Conservation (phyloP, 1,284 basidiomycete genomes). For the Ustanciosporium gigantosporum region DNA sequence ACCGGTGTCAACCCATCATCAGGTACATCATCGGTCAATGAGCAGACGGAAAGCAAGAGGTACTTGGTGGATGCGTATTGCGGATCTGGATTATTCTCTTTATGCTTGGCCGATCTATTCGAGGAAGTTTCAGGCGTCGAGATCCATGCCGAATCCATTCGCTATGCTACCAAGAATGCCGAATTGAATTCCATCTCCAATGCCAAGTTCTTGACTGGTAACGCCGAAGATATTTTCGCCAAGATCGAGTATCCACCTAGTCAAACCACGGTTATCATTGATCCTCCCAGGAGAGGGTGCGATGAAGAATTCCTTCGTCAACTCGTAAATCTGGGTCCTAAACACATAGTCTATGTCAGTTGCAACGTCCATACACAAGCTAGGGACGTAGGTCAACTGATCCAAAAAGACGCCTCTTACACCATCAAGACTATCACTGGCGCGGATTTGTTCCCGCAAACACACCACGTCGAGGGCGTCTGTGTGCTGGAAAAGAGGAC, state of each 20-base stretch:
- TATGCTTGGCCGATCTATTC: conserved; percentile 81
- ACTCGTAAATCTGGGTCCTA: conserved; percentile 50
- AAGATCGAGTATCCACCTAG: conserved; percentile 69
- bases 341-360: conserved; percentile 57
- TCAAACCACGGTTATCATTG: conserved; percentile 67
- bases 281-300: conserved; percentile 46
- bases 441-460: conserved; percentile 60
- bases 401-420: conserved; percentile 41
- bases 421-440: conserved; percentile 53
- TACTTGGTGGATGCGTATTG: conserved; percentile 61
- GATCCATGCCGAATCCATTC: conserved; percentile 73
- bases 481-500: conserved; percentile 45
- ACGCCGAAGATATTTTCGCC: conserved; percentile 67
- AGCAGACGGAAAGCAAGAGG: conserved; percentile 3
- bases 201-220: conserved; percentile 66
- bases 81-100: conserved; percentile 83
- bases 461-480: conserved; percentile 59
- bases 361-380: conserved; percentile 76
- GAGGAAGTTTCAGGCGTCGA: conserved; percentile 85
- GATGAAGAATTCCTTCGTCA: conserved; percentile 58
- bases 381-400: conserved; percentile 59
- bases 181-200: conserved; percentile 69
- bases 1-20: not conserved
- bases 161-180: conserved; percentile 78
- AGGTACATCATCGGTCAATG: not conserved